Evolutionary conservation across 345 rosid genomes (phyloP).

Genomic region (Eucalyptus decipiens): DNA sequence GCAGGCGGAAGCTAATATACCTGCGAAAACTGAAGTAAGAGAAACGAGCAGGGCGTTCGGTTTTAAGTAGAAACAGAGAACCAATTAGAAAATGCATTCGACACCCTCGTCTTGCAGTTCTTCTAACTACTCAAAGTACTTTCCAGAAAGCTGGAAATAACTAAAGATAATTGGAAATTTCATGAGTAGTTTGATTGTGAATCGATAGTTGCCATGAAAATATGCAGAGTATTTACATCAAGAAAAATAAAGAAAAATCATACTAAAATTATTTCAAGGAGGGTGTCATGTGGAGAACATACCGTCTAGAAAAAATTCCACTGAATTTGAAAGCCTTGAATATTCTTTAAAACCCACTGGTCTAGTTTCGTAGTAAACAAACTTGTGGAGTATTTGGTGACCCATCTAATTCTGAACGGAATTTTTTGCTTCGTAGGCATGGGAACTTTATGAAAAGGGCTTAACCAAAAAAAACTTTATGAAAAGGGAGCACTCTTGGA

Average conservation of each 20-base stretch:
- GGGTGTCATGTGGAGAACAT: neutral
- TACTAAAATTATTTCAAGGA: neutral
- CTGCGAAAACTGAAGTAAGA: neutral
- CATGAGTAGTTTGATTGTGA: neutral
- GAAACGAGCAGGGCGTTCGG: neutral
- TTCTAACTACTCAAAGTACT: neutral
- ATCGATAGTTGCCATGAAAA: neutral
- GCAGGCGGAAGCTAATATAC: neutral
- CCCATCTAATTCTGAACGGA: neutral
- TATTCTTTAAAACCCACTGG: neutral
- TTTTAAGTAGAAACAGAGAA: neutral
- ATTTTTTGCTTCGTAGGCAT: constrained; percentile 21
- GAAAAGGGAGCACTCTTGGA: constrained; percentile 36
- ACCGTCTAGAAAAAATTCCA: neutral
- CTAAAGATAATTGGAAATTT: neutral
- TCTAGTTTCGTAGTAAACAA: neutral
- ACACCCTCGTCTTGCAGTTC: neutral
- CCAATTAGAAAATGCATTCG: neutral
- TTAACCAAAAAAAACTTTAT: no score
- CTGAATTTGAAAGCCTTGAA: neutral
- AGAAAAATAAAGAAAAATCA: neutral
- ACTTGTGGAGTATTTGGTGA: neutral
- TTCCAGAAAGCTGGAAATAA: neutral
- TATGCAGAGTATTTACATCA: neutral
- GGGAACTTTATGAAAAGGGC: constrained; percentile 48